Base-by-base conservation (phyloP, 1,139 yeast species). In the Maudiozyma humilis region DNA sequence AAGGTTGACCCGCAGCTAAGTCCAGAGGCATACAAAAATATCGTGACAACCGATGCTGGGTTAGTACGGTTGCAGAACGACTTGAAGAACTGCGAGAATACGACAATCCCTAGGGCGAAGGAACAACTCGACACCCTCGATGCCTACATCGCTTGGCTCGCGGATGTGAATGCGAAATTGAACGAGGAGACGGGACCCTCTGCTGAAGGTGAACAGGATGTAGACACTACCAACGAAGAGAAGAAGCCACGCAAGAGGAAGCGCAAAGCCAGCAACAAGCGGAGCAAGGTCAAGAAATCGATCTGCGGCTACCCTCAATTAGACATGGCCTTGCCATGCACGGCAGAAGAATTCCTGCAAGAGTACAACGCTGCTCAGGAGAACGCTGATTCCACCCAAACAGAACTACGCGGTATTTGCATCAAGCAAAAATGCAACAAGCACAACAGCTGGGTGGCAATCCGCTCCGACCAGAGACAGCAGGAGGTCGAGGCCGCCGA, bases 21-120 rank as follows among this genome's bases (percentile, higher is more conserved):
- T 67, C 42, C 60, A 53, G 51, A 54, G 16, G 62, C 73, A 38
- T 72, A 75, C 0, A 55, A 54, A 1, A 55, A 55, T 1, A 55
- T 72, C 2, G 59, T 63, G 17, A 45, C 45, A 1, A 57, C 59
- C 10, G 64, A 65, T 47, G 19, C 41, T 10, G 51, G 51, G 17
- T 39, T 64, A 8, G 32, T 44, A 2, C 51, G 50, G 8, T 44
- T 60, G 16, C 40, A 44, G 23, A 29, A 43, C 1, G 50, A 53
- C 30, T 32, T 32, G 48, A 66, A 44, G 10, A 49, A 51, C 10
- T 41, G 52, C 33, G 45, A 47, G 20, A 43, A 45, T 7, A 41
- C 44, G 29, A 48, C 51, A 6, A 43, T 49, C 15, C 55, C 57
- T 2, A 46, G 45, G 15, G 41, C 62, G 1, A 51, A 51, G 7